Base-by-base conservation (phyloP, 305 asterid genomes). In the Rubia balearica region DNA sequence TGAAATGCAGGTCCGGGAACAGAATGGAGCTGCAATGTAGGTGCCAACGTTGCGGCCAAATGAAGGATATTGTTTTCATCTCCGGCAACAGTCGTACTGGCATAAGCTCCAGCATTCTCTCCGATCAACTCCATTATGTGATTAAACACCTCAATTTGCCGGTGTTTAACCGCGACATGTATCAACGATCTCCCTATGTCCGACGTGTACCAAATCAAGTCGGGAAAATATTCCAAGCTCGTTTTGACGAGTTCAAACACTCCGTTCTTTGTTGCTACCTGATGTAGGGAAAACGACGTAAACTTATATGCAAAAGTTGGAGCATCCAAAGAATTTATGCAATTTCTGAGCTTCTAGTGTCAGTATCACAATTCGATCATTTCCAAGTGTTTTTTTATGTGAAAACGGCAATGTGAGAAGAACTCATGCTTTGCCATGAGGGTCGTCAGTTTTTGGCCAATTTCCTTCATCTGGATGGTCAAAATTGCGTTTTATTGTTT, bases 31-130 rank as follows among this genome's bases (percentile, higher is more conserved):
- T 62, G 61, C 3, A 11, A n/a, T 8, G 64, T 36, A n/a, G 67
- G 46, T n/a, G 71, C 41, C 11, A 66, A 71, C n/a, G 12, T 3
- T 11, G 69, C 82, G 49, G 76, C 77, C 74, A 78, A 36, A 46
- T 77, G 78, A 43, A 77, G 64, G 19, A 69, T 13, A 8, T 74
- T 73, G 56, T 68, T 73, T 1, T 41, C 57, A 4, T 51, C 51
- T 0, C 17, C 33, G 2, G 21, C 69, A 13, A 16, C 11, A 4
- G 17, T 11, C 4, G 45, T 5, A 3, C 19, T 33, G 0, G 68
- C 67, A 41, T 60, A 60, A 6, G 69, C 17, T 22, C 65, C 38
- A 11, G 67, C 65, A 14, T 61, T 63, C 55, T 71, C n/a, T 16
- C 74, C 74, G 2, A 45, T 63, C 36, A 60, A 36, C 33, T 17